Percentiles rank a stretch among this genome's conserved stretches.
These are phyloP conservation scores for Diospyros kaki DNA, from an alignment of 148 eudicot genomes.

Conservation along the genomic window DNA sequence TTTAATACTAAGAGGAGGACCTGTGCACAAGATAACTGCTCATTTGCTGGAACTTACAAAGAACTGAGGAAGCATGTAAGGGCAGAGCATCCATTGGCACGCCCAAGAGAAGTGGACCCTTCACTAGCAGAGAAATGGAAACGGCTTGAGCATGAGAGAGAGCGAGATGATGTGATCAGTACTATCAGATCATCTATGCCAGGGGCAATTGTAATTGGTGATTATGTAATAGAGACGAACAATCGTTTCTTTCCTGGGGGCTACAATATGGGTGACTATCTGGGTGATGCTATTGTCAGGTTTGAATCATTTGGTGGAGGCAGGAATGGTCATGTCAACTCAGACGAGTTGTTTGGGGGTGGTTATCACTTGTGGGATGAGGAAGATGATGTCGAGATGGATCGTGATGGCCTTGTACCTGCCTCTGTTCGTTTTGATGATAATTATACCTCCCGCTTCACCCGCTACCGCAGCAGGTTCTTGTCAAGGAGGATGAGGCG, in stretches of 20 bases:
- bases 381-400: constrained; percentile 23
- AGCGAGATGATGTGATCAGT: constrained; percentile 61
- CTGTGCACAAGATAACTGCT: constrained; percentile 71
- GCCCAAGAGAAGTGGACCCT: constrained; percentile 80
- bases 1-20: constrained; percentile 57
- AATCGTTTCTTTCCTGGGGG: constrained; percentile 31
- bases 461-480: constrained; percentile 32
- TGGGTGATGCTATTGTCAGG: constrained; percentile 33
- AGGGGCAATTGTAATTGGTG: constrained; percentile 67
- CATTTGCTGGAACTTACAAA: constrained; percentile 63
- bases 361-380: constrained; percentile 36
- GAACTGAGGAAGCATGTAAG: constrained; percentile 69
- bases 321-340: constrained; percentile 21
- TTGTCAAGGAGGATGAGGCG: constrained; percentile 33
- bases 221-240: constrained; percentile 65
- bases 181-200: constrained; percentile 56
- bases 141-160: constrained; percentile 61
- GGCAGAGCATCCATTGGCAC: constrained; percentile 55
- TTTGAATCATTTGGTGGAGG: constrained; percentile 26
- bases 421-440: constrained; percentile 23
- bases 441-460: constrained; percentile 25
- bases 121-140: constrained; percentile 73
- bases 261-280: constrained; percentile 33
- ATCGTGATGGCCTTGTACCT: constrained; percentile 4
- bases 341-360: constrained; percentile 26